A percentile compares a stretch with the other conserved stretches of the same genome.
phyloP scores from a whole-genome alignment of 805 yeast genomes.

The Saturnispora galanensis region DNA sequence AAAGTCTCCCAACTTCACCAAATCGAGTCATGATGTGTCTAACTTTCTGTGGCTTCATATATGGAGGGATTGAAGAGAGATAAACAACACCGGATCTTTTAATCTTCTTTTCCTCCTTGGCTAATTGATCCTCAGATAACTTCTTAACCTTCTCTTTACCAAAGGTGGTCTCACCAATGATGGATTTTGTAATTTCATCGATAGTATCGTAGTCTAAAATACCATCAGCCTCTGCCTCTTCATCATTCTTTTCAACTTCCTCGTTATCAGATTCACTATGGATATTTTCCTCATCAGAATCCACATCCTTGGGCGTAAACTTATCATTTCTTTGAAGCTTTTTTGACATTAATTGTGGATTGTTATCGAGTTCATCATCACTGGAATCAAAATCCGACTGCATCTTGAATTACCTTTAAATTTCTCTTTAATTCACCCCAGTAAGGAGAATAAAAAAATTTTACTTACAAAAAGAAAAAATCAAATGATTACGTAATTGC shows the following conservation, averaged over 20 bases:
- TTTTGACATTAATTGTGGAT: background rate
- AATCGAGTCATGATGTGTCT: slow-evolving; percentile 71
- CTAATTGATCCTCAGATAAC: slow-evolving; percentile 47
- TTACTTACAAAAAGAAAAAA: background rate
- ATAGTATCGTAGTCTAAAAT: slow-evolving; percentile 15
- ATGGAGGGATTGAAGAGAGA: slow-evolving; percentile 85
- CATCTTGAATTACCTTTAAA: background rate
- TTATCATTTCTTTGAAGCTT: slow-evolving; percentile 8
- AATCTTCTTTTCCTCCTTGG: slow-evolving; percentile 42
- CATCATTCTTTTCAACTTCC: slow-evolving; percentile 16
- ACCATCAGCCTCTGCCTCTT: slow-evolving; percentile 13
- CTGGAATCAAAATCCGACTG: slow-evolving; percentile 2
- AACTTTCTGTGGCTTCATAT: slow-evolving; percentile 90
- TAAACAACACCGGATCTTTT: slow-evolving; percentile 88
- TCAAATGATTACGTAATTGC: background rate
- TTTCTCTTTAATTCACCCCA: background rate
- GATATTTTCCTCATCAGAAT: slow-evolving; percentile 12
- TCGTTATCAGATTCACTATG: slow-evolving; percentile 18
- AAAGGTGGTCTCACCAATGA: slow-evolving; percentile 19
- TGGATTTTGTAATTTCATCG: slow-evolving; percentile 14
- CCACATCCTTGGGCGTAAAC: slow-evolving; percentile 11
- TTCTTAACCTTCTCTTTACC: slow-evolving; percentile 37
- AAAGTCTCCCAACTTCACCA: slow-evolving; percentile 82
- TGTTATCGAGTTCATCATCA: slow-evolving; percentile 3
- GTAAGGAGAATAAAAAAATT: background rate